Evolutionary conservation across 108 stramenopile species (phyloP).

Genomic region (Fistulifera pelliculosa): DNA sequence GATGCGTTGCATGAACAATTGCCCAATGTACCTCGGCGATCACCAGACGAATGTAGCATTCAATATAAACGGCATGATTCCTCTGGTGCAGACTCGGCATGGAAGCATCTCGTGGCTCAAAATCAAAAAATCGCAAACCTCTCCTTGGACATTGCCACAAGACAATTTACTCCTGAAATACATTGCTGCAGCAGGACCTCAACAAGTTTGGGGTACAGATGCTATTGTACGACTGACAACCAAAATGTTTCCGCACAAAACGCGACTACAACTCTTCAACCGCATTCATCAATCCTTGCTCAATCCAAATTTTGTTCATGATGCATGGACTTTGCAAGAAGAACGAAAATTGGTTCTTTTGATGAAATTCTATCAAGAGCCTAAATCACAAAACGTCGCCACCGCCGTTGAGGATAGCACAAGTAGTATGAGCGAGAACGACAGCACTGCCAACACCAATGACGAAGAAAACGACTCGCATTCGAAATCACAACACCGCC

Average conservation of each 20-base stretch:
- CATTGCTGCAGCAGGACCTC: slow-evolving; percentile 42
- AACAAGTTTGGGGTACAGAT: slow-evolving; percentile 24
- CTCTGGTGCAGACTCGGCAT: slow-evolving; percentile 12
- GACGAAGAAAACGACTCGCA: too few relatives aligned
- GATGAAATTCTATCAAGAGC: slow-evolving; percentile 17
- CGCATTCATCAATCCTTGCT: slow-evolving; percentile 32
- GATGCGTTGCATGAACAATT: background rate
- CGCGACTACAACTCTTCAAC: slow-evolving; percentile 14
- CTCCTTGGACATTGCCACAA: slow-evolving; percentile 35
- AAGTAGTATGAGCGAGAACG: background rate
- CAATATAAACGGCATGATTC: slow-evolving; percentile 8
- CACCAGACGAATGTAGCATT: slow-evolving; percentile 4
- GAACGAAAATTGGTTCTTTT: slow-evolving; percentile 17
- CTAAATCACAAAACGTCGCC: background rate
- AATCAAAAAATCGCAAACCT: slow-evolving; percentile 19
- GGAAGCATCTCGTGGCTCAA: slow-evolving; percentile 30
- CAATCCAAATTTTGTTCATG: slow-evolving; percentile 33
- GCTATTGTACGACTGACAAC: slow-evolving; percentile 16
- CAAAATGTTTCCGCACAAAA: slow-evolving; percentile 13
- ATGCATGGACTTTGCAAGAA: slow-evolving; percentile 17
- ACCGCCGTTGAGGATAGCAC: background rate
- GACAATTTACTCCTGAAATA: slow-evolving; percentile 53
- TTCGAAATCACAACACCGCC: too few relatives aligned
- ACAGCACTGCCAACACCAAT: too few relatives aligned
- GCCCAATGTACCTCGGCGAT: slow-evolving; percentile 2